Evolutionary conservation across 495 filamentous ascomycete genomes (phyloP).

Genomic region (Penicillium atrosanguineum): DNA sequence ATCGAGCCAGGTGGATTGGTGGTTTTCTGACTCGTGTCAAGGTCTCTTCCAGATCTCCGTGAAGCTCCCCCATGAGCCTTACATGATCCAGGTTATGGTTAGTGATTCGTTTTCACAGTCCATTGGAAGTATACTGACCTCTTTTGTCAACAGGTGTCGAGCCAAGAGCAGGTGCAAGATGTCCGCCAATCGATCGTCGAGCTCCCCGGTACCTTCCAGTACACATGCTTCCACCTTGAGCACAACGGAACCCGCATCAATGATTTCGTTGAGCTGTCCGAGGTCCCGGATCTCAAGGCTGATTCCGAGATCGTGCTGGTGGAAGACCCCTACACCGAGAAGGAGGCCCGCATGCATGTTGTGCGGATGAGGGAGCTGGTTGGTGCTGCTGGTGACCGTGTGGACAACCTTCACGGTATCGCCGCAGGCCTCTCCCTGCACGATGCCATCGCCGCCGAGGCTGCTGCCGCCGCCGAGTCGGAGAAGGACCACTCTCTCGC

Average conservation of each 20-base stretch:
- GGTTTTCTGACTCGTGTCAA: conserved; percentile 24
- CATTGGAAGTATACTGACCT: conserved; percentile 10
- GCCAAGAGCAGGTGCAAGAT: conserved; percentile 95
- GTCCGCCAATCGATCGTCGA: conserved; percentile 96
- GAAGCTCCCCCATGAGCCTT: conserved; percentile 75
- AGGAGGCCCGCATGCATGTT: conserved; percentile 93
- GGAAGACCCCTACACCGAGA: conserved; percentile 97
- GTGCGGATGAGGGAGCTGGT: conserved; percentile 88
- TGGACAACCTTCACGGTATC: conserved; percentile 85
- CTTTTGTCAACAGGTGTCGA: conserved; percentile 63
- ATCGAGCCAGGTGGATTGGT: background rate
- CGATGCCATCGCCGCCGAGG: conserved; percentile 63
- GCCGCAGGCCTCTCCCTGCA: conserved; percentile 84
- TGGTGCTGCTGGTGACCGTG: conserved; percentile 82
- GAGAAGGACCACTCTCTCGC: conserved; percentile 57
- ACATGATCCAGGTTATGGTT: conserved; percentile 82
- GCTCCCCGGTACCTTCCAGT: conserved; percentile 87
- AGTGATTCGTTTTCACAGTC: conserved; percentile 18
- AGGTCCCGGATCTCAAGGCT: conserved; percentile 73
- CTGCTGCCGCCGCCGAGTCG: conserved; percentile 33
- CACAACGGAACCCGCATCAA: conserved; percentile 82
- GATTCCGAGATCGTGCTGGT: conserved; percentile 77
- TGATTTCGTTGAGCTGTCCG: conserved; percentile 91
- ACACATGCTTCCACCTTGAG: conserved; percentile 98
- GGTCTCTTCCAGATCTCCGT: conserved; percentile 79